Percentiles rank a stretch among this genome's conserved stretches.
phyloP scores from a whole-genome alignment of 2,329 filamentous ascomycete species.

The Hymenoscyphus occultus region DNA sequence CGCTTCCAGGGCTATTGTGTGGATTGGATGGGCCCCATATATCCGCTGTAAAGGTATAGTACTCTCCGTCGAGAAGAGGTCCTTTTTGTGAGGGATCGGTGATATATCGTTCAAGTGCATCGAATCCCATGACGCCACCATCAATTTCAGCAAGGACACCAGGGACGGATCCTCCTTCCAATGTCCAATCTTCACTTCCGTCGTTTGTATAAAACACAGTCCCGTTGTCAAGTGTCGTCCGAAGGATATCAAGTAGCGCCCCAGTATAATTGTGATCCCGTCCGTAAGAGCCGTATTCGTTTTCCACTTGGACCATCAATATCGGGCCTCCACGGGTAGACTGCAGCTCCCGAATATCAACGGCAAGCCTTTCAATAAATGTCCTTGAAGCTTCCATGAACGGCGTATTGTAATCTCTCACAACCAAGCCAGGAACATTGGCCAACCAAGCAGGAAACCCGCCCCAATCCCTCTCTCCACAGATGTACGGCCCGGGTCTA shows the following conservation, averaged over 20 bases:
- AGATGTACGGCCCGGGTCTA: slow-evolving; percentile 47
- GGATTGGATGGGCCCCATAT: slow-evolving; percentile 42
- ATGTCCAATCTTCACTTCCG: slow-evolving; percentile 43
- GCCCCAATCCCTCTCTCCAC: slow-evolving; percentile 47
- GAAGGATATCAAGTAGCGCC: slow-evolving; percentile 43
- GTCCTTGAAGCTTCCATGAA: slow-evolving; percentile 45
- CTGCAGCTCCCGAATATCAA: slow-evolving; percentile 44
- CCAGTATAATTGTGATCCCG: slow-evolving; percentile 44
- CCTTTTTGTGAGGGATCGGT: slow-evolving; percentile 44
- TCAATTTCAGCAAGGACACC: slow-evolving; percentile 47
- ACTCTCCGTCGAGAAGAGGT: slow-evolving; percentile 48
- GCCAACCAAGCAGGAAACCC: slow-evolving; percentile 43
- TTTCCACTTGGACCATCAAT: slow-evolving; percentile 49
- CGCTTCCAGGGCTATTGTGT: slow-evolving; percentile 38
- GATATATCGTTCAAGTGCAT: slow-evolving; percentile 43
- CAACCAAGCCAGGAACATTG: slow-evolving; percentile 41
- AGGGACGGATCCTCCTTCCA: slow-evolving; percentile 44
- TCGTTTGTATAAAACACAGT: slow-evolving; percentile 50
- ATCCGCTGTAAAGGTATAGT: slow-evolving; percentile 46
- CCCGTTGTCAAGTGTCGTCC: slow-evolving; percentile 38
- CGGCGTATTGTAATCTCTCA: slow-evolving; percentile 41
- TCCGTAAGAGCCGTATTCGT: slow-evolving; percentile 51
- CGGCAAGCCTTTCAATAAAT: slow-evolving; percentile 43
- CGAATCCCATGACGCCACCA: slow-evolving; percentile 44
- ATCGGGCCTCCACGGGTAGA: slow-evolving; percentile 47